Evolutionary conservation across 1,139 yeast species (phyloP).

Genomic region (Hemisphaericaspora lyxosophila): DNA sequence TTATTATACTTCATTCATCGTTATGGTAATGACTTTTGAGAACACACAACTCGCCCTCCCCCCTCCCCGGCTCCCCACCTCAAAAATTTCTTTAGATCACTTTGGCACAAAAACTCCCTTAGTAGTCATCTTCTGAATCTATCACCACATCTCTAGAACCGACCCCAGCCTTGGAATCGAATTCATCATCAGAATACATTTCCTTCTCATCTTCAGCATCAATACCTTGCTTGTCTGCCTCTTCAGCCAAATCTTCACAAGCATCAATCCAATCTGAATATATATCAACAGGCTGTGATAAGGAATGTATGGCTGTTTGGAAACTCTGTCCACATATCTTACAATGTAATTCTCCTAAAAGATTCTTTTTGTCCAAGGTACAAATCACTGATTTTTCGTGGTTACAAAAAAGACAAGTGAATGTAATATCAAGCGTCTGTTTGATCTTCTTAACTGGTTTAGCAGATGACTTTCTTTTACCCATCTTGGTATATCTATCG

Average conservation of each 20-base stretch:
- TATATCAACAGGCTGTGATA: conserved; percentile 88
- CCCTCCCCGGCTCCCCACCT: too few relatives aligned
- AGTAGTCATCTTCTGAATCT: conserved; percentile 32
- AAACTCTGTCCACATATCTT: conserved; percentile 94
- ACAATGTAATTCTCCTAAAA: conserved; percentile 83
- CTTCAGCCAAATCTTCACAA: conserved; percentile 90
- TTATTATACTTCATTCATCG: too few relatives aligned
- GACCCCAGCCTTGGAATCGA: conserved; percentile 15
- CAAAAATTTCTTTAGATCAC: too few relatives aligned
- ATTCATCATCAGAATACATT: conserved; percentile 42
- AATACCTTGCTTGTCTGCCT: conserved; percentile 36
- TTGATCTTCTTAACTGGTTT: conserved; percentile 79
- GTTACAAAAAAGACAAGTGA: conserved; percentile 92
- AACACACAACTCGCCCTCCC: too few relatives aligned
- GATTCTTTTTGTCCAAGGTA: conserved; percentile 80
- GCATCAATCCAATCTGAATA: conserved; percentile 99
- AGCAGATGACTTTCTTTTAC: conserved; percentile 84
- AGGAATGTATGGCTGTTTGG: conserved; percentile 82
- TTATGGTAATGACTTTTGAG: too few relatives aligned
- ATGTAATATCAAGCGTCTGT: conserved; percentile 79
- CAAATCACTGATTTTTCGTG: conserved; percentile 93
- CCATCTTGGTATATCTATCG: conserved; percentile 58
- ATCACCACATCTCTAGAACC: conserved; percentile 16
- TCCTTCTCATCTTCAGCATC: conserved; percentile 20
- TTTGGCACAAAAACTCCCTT: too few relatives aligned